Evolutionary conservation across 192 early-diverging fungal species (phyloP).

Genomic region (Polychytrium aggregatum): DNA sequence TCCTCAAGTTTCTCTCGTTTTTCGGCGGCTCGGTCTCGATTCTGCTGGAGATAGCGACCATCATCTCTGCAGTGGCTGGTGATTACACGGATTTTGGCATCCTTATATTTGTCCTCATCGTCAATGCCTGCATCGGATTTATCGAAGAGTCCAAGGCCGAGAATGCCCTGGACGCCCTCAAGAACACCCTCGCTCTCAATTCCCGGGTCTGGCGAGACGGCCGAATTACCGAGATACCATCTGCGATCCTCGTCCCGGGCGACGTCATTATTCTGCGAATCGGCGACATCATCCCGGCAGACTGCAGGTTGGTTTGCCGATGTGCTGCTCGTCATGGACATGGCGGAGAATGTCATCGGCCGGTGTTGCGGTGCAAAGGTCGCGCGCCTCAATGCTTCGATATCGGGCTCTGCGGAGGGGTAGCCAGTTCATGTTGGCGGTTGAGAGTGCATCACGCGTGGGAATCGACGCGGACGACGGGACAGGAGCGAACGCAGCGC

Average conservation of each 20-base stretch:
- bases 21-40: conserved; percentile 85
- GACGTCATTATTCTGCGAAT: conserved; percentile 84
- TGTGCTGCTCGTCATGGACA: too few relatives aligned
- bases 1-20: conserved; percentile 76
- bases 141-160: conserved; percentile 90
- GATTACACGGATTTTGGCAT: conserved; percentile 79
- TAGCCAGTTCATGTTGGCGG: neutral
- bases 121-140: conserved; percentile 87
- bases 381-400: too few relatives aligned
- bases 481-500: too few relatives aligned
- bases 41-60: conserved; percentile 79
- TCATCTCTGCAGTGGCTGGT: conserved; percentile 69
- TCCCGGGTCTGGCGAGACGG: conserved; percentile 72
- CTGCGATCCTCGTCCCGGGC: conserved; percentile 75
- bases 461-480: too few relatives aligned
- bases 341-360: too few relatives aligned
- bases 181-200: conserved; percentile 85
- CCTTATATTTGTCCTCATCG: conserved; percentile 74
- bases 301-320: conserved; percentile 63
- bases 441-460: too few relatives aligned
- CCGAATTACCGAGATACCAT: conserved; percentile 67
- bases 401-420: too few relatives aligned
- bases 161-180: conserved; percentile 84
- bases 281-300: conserved; percentile 92
- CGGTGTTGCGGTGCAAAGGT: too few relatives aligned